These are phyloP conservation scores for Cryptococcus sp. DNA, from an alignment of 1,284 basidiomycete species.

Conservation along the genomic window DNA sequence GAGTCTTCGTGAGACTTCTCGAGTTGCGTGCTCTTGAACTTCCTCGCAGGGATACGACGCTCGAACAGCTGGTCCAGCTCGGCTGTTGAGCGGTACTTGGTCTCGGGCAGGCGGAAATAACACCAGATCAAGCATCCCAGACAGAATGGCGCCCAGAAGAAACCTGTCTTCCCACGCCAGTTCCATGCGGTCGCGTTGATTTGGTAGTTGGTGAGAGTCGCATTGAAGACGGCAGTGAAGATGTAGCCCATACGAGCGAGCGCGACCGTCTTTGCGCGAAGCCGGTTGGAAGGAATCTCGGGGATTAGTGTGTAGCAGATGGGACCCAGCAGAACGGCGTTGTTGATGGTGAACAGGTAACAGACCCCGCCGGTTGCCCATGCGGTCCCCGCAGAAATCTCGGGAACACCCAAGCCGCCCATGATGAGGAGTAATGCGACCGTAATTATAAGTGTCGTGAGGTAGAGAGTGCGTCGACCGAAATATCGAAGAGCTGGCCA, in stretches of 20 bases:
- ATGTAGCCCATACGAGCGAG: slow-evolving; percentile 42
- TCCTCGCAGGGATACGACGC: slow-evolving; percentile 26
- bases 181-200: slow-evolving; percentile 25
- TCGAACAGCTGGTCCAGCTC: slow-evolving; percentile 35
- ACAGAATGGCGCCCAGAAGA: slow-evolving; percentile 33
- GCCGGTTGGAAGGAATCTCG: slow-evolving; percentile 52
- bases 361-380: slow-evolving; percentile 18
- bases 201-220: not conserved
- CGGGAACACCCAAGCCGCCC: slow-evolving; percentile 18
- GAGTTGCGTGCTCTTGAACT: slow-evolving; percentile 15
- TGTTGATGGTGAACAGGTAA: slow-evolving; percentile 3
- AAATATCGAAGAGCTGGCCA: slow-evolving; percentile 34
- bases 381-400: slow-evolving; percentile 9
- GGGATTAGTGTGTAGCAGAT: slow-evolving; percentile 51
- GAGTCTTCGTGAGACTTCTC: no score
- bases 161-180: slow-evolving; percentile 33
- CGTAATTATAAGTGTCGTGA: slow-evolving; percentile 26
- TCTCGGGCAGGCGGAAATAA: slow-evolving; percentile 51
- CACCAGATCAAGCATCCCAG: slow-evolving; percentile 26
- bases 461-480: slow-evolving; percentile 54
- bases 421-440: slow-evolving; percentile 22
- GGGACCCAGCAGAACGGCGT: slow-evolving; percentile 24
- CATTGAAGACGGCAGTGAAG: not conserved
- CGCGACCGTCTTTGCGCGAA: slow-evolving; percentile 56
- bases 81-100: slow-evolving; percentile 37